phyloP scores from a whole-genome alignment of 129 eudicot species.

The sunflower (Helianthus annuus) region HanXRQr2.0-SUNRISE NC_035446.2:80499063-80499562 shows the following conservation, averaged over 20 bases:
- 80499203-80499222: conserved; percentile 48
- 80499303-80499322: not conserved
- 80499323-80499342: not conserved
- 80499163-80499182: conserved; percentile 94
- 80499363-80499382: too few species aligned
- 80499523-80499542: not conserved
- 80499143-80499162: conserved; percentile 92
- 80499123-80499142: conserved; percentile 78
- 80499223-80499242: conserved; percentile 9
- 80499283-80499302: not conserved
- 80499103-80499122: conserved; percentile 83
- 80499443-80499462: not conserved
- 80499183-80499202: conserved; percentile 93
- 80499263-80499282: not conserved
- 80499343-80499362: too few species aligned
- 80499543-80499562: too few species aligned
- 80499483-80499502: not conserved
- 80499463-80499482: conserved; percentile 2
- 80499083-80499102: conserved; percentile 82
- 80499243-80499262: conserved; percentile 6
- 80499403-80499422: too few species aligned
- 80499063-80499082: conserved; percentile 96
- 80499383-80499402: too few species aligned
- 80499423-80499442: not conserved
- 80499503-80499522: conserved; percentile 9